A percentile compares a stretch with the other conserved stretches of the same genome.
Conservation (phyloP, 768 basidiomycete species). For the Suillus subaureus region DNA sequence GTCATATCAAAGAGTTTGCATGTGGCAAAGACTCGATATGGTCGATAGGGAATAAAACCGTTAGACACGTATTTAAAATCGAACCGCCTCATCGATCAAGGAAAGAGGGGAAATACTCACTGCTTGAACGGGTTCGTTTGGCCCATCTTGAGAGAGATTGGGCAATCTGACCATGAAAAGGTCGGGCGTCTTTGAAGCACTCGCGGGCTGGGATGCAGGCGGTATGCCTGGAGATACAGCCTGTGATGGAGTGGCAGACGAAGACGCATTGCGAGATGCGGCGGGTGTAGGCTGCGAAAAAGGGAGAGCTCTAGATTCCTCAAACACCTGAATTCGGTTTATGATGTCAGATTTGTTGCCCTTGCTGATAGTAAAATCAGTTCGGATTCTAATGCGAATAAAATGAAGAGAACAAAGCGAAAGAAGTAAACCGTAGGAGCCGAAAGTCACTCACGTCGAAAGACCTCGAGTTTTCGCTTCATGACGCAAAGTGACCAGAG, state of each 20-base stretch:
- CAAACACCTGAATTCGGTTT: constrained; percentile 54
- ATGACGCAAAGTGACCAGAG: constrained; percentile 49
- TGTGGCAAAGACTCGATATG: constrained; percentile 13
- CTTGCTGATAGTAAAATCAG: constrained; percentile 39
- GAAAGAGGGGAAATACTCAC: constrained; percentile 41
- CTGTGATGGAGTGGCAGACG: constrained; percentile 25
- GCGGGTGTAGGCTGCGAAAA: constrained; percentile 24
- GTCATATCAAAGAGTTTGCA: constrained; percentile 15
- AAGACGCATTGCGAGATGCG: constrained; percentile 29
- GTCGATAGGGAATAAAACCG: constrained; percentile 1
- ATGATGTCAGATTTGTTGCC: constrained; percentile 63
- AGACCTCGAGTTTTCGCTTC: constrained; percentile 60
- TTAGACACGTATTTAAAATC: background rate
- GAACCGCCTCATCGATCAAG: constrained; percentile 5
- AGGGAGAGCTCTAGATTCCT: constrained; percentile 33
- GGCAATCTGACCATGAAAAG: constrained; percentile 60
- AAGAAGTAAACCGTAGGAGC: background rate
- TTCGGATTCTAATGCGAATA: background rate
- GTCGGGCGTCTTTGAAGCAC: constrained; percentile 24
- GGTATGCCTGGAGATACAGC: constrained; percentile 47
- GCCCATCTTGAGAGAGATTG: constrained; percentile 46
- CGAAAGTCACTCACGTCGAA: constrained; percentile 46
- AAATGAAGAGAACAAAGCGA: constrained; percentile 13
- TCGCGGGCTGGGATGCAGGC: constrained; percentile 29
- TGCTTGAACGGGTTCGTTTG: constrained; percentile 52